Percentiles rank a stretch among this genome's conserved stretches.
These are phyloP conservation scores for Takashimella tepidaria DNA, from an alignment of 1,284 basidiomycete genomes.

Conservation along the genomic window DNA sequence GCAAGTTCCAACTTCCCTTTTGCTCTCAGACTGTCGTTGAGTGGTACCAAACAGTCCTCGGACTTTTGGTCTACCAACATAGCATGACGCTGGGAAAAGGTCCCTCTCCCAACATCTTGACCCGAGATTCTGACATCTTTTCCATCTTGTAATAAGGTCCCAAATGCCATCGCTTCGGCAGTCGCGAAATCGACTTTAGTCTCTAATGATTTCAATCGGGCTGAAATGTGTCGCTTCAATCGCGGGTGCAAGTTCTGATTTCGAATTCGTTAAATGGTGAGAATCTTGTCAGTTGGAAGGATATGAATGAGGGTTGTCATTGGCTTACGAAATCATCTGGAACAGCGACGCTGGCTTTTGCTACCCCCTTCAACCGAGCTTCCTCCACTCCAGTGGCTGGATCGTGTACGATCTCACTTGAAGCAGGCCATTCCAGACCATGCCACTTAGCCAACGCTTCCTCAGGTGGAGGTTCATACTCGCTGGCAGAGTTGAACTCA, in stretches of 20 bases:
- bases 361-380: conserved; percentile 56
- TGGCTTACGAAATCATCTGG: conserved; percentile 68
- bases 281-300: too few species aligned
- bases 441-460: conserved; percentile 62
- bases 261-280: too few species aligned
- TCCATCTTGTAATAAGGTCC: conserved; percentile 71
- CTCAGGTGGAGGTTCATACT: conserved; percentile 53
- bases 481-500: conserved; percentile 54
- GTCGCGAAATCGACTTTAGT: conserved; percentile 77
- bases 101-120: conserved; percentile 83
- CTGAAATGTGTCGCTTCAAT: conserved; percentile 70
- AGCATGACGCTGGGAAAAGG: conserved; percentile 84
- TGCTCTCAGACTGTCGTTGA: conserved; percentile 58
- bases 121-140: conserved; percentile 78
- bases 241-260: conserved; percentile 76
- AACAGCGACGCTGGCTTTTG: conserved; percentile 62
- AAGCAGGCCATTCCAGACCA: conserved; percentile 66
- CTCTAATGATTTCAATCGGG: conserved; percentile 65
- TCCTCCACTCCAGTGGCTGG: conserved; percentile 65
- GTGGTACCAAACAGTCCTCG: conserved; percentile 68
- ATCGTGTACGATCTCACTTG: conserved; percentile 52
- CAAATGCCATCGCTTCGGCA: conserved; percentile 82
- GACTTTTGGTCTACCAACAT: conserved; percentile 83
- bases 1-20: conserved; percentile 69
- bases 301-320: too few species aligned